These are phyloP conservation scores for Orbilia quercus DNA, from an alignment of 2,329 filamentous ascomycete genomes.

Conservation along the genomic window DNA sequence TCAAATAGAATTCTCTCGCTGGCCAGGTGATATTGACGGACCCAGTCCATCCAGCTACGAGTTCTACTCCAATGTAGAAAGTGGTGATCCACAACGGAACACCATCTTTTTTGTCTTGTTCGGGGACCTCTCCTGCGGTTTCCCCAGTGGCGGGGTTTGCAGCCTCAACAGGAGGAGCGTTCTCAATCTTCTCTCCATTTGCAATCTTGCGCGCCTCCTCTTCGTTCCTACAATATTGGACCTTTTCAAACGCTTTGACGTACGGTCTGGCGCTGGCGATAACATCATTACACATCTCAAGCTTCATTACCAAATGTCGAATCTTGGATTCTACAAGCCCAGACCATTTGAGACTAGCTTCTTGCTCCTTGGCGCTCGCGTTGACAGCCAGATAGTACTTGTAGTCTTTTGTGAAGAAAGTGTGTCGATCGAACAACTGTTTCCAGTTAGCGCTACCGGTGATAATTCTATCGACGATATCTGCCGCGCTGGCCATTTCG, in stretches of 20 bases:
- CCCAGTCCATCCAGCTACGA: conserved; percentile 71
- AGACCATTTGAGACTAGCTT: conserved; percentile 73
- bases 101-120: conserved; percentile 61
- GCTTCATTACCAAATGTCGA: conserved; percentile 80
- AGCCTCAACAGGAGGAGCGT: conserved; percentile 63
- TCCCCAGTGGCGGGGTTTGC: conserved; percentile 59
- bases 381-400: conserved; percentile 95
- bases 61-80: conserved; percentile 89
- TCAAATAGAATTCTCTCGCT: conserved; percentile 85
- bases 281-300: conserved; percentile 78
- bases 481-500: conserved; percentile 80
- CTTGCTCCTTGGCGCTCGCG: conserved; percentile 84
- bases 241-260: conserved; percentile 89
- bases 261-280: conserved; percentile 89
- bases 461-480: conserved; percentile 83
- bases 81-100: conserved; percentile 83
- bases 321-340: conserved; percentile 95
- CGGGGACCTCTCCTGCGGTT: conserved; percentile 57
- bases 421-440: conserved; percentile 87
- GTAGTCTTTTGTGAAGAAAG: conserved; percentile 91
- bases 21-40: conserved; percentile 74
- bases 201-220: conserved; percentile 73
- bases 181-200: conserved; percentile 69
- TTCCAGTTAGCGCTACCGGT: conserved; percentile 81
- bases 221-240: conserved; percentile 75